A percentile compares a stretch with the other conserved stretches of the same genome.
Evolutionary conservation across 352 stramenopile species (phyloP).

Genomic region (Pythium chondricola): DNA sequence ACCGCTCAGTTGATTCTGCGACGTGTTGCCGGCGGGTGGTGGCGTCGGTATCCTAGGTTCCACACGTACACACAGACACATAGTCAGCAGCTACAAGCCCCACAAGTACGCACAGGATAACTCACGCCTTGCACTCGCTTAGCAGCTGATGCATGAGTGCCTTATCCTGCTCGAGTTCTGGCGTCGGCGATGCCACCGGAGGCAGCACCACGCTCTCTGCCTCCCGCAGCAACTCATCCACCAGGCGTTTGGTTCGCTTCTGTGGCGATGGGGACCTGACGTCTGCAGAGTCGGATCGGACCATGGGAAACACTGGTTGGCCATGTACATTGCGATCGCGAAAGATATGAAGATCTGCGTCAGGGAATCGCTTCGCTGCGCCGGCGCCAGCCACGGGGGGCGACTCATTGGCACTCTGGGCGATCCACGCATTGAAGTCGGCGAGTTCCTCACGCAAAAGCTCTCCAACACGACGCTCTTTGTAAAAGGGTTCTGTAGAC

Average conservation of each 20-base stretch:
- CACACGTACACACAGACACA: background rate
- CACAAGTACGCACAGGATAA: constrained; percentile 1
- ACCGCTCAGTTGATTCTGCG: constrained; percentile 39
- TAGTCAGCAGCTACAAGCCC: background rate
- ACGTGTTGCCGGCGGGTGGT: background rate
- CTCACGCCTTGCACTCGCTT: constrained; percentile 37
- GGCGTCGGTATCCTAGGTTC: background rate
- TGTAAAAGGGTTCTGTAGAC: no score
- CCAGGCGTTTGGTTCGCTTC: constrained; percentile 7
- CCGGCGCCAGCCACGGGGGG: constrained; percentile 35
- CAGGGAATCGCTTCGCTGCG: constrained; percentile 28
- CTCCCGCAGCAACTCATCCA: constrained; percentile 18
- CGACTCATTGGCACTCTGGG: constrained; percentile 22
- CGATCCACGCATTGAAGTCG: constrained; percentile 44
- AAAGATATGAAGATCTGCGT: constrained; percentile 56
- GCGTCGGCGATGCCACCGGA: constrained; percentile 19
- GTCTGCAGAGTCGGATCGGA: constrained; percentile 1
- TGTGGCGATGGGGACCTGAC: constrained; percentile 3
- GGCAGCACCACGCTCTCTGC: constrained; percentile 27
- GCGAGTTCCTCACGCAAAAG: constrained; percentile 2
- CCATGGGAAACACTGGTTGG: no score
- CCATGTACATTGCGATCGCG: no score
- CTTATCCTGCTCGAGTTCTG: constrained; percentile 21
- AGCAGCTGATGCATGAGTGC: constrained; percentile 38
- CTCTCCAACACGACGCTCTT: no score